These are phyloP conservation scores for Cenchrus americanus DNA, from an alignment of 176 grass and related monocot genomes.

Conservation along the genomic window DNA sequence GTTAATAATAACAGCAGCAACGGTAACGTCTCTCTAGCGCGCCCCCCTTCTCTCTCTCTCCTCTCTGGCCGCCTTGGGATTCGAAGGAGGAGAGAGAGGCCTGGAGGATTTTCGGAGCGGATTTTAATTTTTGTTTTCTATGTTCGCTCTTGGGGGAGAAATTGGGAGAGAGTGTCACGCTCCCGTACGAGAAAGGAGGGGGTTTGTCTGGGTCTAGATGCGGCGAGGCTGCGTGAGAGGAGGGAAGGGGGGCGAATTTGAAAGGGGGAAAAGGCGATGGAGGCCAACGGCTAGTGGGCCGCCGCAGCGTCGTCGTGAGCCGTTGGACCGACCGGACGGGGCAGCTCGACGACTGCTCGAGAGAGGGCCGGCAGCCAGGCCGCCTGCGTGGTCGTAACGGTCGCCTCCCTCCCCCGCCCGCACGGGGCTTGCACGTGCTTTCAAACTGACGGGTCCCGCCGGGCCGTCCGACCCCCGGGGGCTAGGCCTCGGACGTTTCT, in stretches of 20 bases:
- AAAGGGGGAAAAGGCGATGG: background rate
- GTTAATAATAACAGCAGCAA: conserved; percentile 33
- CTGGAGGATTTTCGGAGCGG: conserved; percentile 28
- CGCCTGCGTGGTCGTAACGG: conserved; percentile 45
- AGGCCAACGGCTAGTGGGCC: conserved; percentile 65
- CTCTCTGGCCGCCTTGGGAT: conserved; percentile 38
- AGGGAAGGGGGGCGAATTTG: conserved; percentile 23
- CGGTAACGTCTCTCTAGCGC: conserved; percentile 37
- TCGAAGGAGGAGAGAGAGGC: conserved; percentile 25
- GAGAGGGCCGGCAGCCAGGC: background rate
- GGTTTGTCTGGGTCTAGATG: conserved; percentile 35
- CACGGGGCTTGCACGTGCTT: conserved; percentile 34
- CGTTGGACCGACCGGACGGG: conserved; percentile 39
- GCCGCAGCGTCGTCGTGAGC: conserved; percentile 13
- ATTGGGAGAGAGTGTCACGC: conserved; percentile 1
- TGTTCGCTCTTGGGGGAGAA: background rate
- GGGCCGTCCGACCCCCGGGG: background rate
- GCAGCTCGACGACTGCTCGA: background rate
- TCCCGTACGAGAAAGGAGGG: conserved; percentile 43
- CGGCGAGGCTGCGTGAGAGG: background rate
- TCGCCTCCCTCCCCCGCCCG: background rate
- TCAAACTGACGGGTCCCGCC: too few species aligned
- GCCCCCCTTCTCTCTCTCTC: background rate
- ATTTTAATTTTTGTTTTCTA: conserved; percentile 19
- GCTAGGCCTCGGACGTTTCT: background rate